These are phyloP conservation scores for Penicillium sp. DNA, from an alignment of 2,329 filamentous ascomycete genomes.

Conservation along the genomic window DNA sequence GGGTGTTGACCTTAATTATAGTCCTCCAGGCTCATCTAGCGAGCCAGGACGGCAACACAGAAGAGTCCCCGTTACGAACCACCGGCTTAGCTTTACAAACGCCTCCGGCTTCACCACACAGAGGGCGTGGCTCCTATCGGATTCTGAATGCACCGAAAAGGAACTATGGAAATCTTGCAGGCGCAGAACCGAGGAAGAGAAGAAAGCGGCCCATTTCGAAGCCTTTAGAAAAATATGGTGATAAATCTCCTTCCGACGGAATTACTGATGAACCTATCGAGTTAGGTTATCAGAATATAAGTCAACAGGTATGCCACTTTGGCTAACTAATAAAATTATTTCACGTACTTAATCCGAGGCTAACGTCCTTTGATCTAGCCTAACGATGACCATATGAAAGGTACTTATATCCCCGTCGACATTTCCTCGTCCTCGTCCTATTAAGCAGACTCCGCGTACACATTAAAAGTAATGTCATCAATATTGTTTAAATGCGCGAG, in stretches of 20 bases:
- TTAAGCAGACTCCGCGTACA: background rate
- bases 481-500: conserved; percentile 1
- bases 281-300: background rate
- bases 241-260: background rate
- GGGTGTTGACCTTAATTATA: background rate
- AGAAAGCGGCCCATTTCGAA: background rate
- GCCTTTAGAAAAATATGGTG: conserved; percentile 1
- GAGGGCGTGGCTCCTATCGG: background rate
- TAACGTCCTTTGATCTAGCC: conserved; percentile 5
- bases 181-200: conserved; percentile 1
- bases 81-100: background rate
- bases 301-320: background rate
- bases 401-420: background rate
- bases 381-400: background rate
- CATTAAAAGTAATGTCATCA: background rate
- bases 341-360: background rate
- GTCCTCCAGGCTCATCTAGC: conserved; percentile 2
- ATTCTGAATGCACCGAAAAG: conserved; percentile 3
- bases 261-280: conserved; percentile 1
- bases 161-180: conserved; percentile 1
- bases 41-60: background rate
- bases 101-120: background rate
- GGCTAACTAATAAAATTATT: background rate
- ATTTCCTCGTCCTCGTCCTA: background rate
- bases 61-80: background rate